A percentile compares a stretch with the other conserved stretches of the same genome.
These are phyloP conservation scores for Arthromyces matolae DNA, from an alignment of 768 basidiomycete genomes.

Conservation along the genomic window DNA sequence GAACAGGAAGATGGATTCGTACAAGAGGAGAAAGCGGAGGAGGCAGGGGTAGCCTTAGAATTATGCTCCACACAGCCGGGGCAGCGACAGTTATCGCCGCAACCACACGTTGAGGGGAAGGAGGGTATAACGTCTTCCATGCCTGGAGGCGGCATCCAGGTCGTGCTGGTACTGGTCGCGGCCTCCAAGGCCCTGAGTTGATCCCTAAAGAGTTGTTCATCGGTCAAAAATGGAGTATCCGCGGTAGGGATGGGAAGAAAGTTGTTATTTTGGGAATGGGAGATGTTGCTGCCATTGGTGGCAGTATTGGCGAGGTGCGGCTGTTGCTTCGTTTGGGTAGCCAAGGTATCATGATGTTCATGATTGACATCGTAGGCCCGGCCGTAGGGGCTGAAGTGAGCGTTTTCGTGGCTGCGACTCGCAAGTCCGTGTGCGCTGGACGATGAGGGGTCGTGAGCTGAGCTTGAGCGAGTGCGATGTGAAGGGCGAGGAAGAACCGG, in stretches of 20 bases:
- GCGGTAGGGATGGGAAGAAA: constrained; percentile 23
- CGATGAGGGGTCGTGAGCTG: constrained; percentile 46
- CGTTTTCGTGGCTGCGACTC: constrained; percentile 46
- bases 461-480: constrained; percentile 10
- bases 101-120: constrained; percentile 55
- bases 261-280: constrained; percentile 14
- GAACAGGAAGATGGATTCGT: constrained; percentile 33
- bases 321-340: background rate
- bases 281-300: constrained; percentile 16
- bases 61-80: constrained; percentile 62
- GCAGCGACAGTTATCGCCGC: constrained; percentile 61
- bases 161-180: constrained; percentile 32
- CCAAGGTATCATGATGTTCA: constrained; percentile 16
- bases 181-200: constrained; percentile 28
- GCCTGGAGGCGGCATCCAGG: constrained; percentile 17
- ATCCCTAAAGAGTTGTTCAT: constrained; percentile 24
- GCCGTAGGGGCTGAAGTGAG: constrained; percentile 63
- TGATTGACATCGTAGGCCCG: constrained; percentile 58
- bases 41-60: constrained; percentile 26
- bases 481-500: constrained; percentile 66
- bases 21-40: constrained; percentile 36
- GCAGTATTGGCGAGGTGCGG: background rate
- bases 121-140: constrained; percentile 20
- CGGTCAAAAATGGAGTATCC: constrained; percentile 15
- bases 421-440: constrained; percentile 38